phyloP scores from a whole-genome alignment of 2,329 filamentous ascomycete species.

The Colletotrichum kahawae region DNA sequence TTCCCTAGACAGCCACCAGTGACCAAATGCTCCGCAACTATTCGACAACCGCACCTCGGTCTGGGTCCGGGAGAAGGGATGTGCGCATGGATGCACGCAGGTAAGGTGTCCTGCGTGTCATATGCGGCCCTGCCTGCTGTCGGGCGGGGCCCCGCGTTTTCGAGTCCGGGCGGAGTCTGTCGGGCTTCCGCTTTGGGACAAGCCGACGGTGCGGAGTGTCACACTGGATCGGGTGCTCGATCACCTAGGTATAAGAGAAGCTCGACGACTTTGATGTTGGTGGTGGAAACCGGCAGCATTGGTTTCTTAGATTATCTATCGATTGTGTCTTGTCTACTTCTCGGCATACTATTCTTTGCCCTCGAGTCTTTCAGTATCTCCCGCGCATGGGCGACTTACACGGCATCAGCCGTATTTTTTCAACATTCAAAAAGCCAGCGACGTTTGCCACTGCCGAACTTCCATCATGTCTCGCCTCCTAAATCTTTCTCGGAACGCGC shows the following conservation, averaged over 20 bases:
- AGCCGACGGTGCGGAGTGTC: background rate
- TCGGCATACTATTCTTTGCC: background rate
- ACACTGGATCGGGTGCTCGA: background rate
- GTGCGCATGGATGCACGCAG: background rate
- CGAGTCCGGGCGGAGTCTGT: background rate
- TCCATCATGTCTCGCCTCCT: background rate
- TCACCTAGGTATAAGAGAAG: background rate
- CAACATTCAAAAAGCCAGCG: background rate
- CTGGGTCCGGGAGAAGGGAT: background rate
- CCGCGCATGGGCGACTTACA: background rate
- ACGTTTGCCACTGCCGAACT: background rate
- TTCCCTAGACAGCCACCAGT: background rate
- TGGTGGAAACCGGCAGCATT: background rate
- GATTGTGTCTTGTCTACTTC: background rate
- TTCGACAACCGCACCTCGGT: background rate
- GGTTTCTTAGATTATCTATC: accelerated
- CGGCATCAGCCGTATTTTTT: background rate
- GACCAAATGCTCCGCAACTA: background rate
- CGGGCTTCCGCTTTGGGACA: background rate
- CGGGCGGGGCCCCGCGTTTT: background rate
- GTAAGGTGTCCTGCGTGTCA: background rate
- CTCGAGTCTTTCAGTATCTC: background rate
- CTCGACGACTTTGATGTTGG: background rate
- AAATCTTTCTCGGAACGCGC: background rate
- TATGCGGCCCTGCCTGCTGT: background rate